phyloP scores from a whole-genome alignment of 495 filamentous ascomycete species.

The Penicillium longicatenatum region DNA sequence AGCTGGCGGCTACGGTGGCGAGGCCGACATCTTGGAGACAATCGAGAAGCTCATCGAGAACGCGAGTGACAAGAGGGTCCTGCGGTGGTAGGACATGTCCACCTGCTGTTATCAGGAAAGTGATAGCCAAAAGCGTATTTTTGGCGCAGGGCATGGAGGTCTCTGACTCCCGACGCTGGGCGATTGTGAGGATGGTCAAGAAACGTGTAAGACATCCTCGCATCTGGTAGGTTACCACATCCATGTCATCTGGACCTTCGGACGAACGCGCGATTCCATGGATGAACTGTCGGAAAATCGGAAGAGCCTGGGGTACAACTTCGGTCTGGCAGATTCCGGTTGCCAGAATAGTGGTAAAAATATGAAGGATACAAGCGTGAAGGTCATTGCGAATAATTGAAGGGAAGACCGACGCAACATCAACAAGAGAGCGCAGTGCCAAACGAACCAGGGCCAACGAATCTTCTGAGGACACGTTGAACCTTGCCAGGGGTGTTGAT shows the following conservation, averaged over 20 bases:
- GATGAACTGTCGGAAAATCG: conserved; percentile 90
- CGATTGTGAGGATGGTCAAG: conserved; percentile 75
- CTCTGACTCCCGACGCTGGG: conserved; percentile 82
- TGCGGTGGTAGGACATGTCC: conserved; percentile 68
- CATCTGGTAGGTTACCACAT: conserved; percentile 52
- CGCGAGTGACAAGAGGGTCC: conserved; percentile 68
- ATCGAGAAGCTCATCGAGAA: conserved; percentile 77
- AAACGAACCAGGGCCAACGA: conserved; percentile 76
- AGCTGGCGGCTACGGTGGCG: conserved; percentile 85
- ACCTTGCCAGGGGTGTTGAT: conserved; percentile 66
- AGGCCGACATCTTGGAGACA: conserved; percentile 78
- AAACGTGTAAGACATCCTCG: conserved; percentile 78
- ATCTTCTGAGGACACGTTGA: conserved; percentile 67
- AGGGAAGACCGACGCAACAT: conserved; percentile 93
- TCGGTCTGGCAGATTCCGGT: conserved; percentile 83
- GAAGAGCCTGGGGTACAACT: conserved; percentile 87
- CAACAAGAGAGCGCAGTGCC: conserved; percentile 83
- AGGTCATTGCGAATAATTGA: conserved; percentile 95
- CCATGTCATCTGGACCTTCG: conserved; percentile 34
- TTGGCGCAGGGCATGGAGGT: conserved; percentile 84
- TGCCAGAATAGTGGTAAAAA: conserved; percentile 89
- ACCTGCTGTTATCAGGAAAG: conserved; percentile 83
- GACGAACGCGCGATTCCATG: conserved; percentile 61
- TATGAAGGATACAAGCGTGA: conserved; percentile 94
- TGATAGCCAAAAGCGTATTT: conserved; percentile 84